Evolutionary conservation across 192 early-diverging fungal genomes (phyloP).

Genomic region (Coemansia sp.): DNA sequence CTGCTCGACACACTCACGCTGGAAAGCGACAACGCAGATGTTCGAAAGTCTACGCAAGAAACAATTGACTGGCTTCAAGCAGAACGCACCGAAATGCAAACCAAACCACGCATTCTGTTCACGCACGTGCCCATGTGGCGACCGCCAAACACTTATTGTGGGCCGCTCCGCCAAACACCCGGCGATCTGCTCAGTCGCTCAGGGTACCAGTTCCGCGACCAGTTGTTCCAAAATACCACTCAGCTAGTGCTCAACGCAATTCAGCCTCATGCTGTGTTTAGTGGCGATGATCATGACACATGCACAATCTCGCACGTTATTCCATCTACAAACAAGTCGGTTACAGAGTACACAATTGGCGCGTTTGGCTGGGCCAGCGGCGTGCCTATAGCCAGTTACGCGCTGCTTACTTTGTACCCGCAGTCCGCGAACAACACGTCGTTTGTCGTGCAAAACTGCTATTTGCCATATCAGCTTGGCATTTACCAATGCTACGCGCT

Average conservation of each 20-base stretch:
- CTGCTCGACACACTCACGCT: constrained; percentile 78
- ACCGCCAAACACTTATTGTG: constrained; percentile 66
- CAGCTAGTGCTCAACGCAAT: constrained; percentile 59
- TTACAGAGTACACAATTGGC: constrained; percentile 59
- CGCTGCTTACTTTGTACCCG: constrained; percentile 53
- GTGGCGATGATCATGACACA: constrained; percentile 94
- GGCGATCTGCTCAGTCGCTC: constrained; percentile 56
- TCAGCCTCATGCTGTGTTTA: constrained; percentile 71
- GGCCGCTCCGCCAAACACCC: constrained; percentile 58
- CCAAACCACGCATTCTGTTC: constrained; percentile 63
- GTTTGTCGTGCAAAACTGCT: constrained; percentile 58
- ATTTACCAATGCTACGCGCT: constrained; percentile 54
- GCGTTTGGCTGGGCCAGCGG: constrained; percentile 67
- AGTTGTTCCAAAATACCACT: constrained; percentile 63
- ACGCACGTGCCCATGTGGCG: constrained; percentile 87
- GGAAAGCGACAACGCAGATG: constrained; percentile 23
- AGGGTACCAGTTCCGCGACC: constrained; percentile 90
- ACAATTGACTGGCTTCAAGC: constrained; percentile 10
- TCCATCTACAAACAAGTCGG: neutral
- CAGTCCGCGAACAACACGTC: neutral
- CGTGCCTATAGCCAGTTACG: constrained; percentile 57
- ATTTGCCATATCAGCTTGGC: constrained; percentile 65
- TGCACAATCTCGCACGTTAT: constrained; percentile 63
- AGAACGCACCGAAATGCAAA: constrained; percentile 10
- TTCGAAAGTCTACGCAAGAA: constrained; percentile 11